A percentile compares a stretch with the other conserved stretches of the same genome.
These are phyloP conservation scores for Actinomortierella wolfii DNA, from an alignment of 371 early-diverging fungal species.

Conservation along the genomic window DNA sequence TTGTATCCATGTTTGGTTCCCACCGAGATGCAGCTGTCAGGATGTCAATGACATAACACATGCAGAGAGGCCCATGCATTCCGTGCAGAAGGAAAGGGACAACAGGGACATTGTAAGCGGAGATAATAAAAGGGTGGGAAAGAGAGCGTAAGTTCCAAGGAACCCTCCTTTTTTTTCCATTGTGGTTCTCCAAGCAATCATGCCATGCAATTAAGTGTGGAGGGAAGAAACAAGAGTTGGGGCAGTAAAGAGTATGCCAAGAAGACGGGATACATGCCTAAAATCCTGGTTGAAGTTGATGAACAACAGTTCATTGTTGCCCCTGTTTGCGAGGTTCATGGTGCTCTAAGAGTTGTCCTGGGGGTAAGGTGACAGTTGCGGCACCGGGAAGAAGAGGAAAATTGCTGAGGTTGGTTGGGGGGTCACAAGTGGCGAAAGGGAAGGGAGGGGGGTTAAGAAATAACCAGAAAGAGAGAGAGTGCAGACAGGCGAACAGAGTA, in stretches of 20 bases:
- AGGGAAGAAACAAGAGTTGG: not conserved
- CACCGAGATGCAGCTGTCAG: conserved; percentile 86
- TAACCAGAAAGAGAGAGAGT: too few relatives aligned
- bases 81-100: not conserved
- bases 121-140: not conserved
- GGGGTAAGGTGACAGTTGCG: too few relatives aligned
- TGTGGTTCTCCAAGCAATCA: too few relatives aligned
- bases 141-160: not conserved
- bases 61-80: not conserved
- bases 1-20: conserved; percentile 86
- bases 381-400: too few relatives aligned
- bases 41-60: not conserved
- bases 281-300: conserved; percentile 94
- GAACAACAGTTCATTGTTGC: conserved; percentile 65
- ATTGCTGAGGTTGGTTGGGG: too few relatives aligned
- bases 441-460: too few relatives aligned
- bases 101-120: not conserved
- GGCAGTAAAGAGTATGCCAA: not conserved
- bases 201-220: not conserved
- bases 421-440: too few relatives aligned
- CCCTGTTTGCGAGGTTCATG: conserved; percentile 49
- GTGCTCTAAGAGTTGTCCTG: conserved; percentile 6
- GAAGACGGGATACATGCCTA: conserved; percentile 54
- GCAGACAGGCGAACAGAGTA: too few relatives aligned
- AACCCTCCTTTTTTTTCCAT: too few relatives aligned